Evolutionary conservation across 2,329 filamentous ascomycete genomes (phyloP), one percentile per base, ranked within the genome.

Genomic region (Neonectria hederae): DNA sequence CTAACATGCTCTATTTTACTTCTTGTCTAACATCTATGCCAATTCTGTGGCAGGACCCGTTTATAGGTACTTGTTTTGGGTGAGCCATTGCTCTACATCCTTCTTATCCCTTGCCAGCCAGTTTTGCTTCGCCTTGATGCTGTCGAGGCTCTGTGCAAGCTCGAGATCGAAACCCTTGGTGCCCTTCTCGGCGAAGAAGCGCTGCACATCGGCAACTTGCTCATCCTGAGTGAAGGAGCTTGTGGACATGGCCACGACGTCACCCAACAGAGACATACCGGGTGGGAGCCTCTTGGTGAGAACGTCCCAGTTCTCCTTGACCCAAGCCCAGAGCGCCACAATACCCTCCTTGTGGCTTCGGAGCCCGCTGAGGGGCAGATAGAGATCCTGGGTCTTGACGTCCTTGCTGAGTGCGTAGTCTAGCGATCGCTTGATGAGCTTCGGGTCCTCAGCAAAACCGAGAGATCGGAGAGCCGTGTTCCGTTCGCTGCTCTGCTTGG

Each of bases 331-430:
- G 62, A 97, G 86, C 8, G 92, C 92, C 62, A 92, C 83, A 60
- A 97, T 91, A 70, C 95, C 95, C 46, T 89, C 88, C 8, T 89
- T 82, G 76, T 97, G 93, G 57, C 87, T 87, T 63, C 94, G 89
- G 28, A 98, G 86, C 8, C 92, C 92, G 35, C 89, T 87, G 42
- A 96, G 87, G 1, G 95, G 94, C 76, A 97, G 89, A 82, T 97
- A 97, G 69, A 97, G 90, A 78, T 98, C 95, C 79, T 97, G 95
- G 69, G 92, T 93, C 84, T 97, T 97, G 80, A 97, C 91, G 70
- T 97, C 91, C 66, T 90, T 88, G 77, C 89, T 89, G 62, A 94
- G 85, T 32, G 94, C 86, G 67, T 97, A 84, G 30, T 83, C 86
- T 14, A 98, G 86, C 3, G 94, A 95, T 66, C 89, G 88, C 82